Percentiles rank a stretch among this genome's conserved stretches.
These are phyloP conservation scores for Torulaspora indica DNA, from an alignment of 805 yeast species.

Conservation along the genomic window DNA sequence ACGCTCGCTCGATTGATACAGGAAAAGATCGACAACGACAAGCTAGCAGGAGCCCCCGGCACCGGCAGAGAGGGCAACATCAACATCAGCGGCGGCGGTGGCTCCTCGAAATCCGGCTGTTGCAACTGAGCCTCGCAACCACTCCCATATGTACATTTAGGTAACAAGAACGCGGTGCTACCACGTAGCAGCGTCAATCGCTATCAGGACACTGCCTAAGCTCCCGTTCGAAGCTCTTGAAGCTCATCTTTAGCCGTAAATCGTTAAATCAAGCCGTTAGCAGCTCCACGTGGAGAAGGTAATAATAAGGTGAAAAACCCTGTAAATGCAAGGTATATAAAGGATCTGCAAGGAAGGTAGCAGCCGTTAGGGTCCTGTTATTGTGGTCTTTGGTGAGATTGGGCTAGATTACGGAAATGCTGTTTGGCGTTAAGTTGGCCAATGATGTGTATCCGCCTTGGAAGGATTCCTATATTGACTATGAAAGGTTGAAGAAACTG, in stretches of 20 bases:
- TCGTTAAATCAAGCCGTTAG: neutral
- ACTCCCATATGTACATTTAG: neutral
- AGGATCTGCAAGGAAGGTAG: neutral
- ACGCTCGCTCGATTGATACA: conserved; percentile 82
- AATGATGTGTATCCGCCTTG: conserved; percentile 85
- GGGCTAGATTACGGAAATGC: conserved; percentile 44
- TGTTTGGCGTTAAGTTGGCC: conserved; percentile 79
- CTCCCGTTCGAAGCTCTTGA: neutral
- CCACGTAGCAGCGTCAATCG: neutral
- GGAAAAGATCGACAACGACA: conserved; percentile 58
- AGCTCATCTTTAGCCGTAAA: neutral
- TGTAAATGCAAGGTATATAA: conserved; percentile 5
- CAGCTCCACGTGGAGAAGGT: conserved; percentile 3
- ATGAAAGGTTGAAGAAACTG: conserved; percentile 59
- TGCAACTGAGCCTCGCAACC: conserved; percentile 39
- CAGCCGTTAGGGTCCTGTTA: neutral
- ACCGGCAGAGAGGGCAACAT: conserved; percentile 45
- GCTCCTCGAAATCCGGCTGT: conserved; percentile 43
- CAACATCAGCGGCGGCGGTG: conserved; percentile 44
- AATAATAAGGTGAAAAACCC: neutral
- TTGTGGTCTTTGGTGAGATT: neutral
- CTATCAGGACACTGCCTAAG: neutral
- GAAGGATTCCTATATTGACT: conserved; percentile 68
- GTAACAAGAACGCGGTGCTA: neutral
- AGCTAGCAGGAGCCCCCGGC: conserved; percentile 49